Conservation (phyloP, 148 eudicot species). For the Drosera capensis region DNA sequence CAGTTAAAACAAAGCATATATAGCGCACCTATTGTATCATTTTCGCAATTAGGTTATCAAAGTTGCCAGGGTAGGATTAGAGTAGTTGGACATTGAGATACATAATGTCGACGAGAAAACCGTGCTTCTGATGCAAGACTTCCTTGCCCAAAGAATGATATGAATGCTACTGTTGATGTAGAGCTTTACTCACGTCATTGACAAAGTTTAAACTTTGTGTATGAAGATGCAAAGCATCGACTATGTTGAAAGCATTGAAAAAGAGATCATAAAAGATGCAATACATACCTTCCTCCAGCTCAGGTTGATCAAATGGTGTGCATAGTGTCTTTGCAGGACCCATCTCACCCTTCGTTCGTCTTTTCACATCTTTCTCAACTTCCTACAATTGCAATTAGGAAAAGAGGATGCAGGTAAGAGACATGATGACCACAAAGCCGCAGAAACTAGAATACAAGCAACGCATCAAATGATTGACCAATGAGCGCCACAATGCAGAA, state of each 20-base stretch:
- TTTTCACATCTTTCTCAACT: slow-evolving; percentile 86
- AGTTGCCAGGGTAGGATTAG: background rate
- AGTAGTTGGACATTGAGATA: background rate
- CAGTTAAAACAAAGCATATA: too few species aligned
- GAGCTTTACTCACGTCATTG: background rate
- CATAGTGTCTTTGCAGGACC: slow-evolving; percentile 94
- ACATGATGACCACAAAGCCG: background rate
- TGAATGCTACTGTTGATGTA: background rate
- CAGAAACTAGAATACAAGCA: background rate
- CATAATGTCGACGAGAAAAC: background rate
- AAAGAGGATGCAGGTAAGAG: background rate
- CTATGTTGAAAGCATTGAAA: too few species aligned
- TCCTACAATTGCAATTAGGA: slow-evolving; percentile 27
- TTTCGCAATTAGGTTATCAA: background rate
- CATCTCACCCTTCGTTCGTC: slow-evolving; percentile 83
- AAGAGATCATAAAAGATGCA: too few species aligned
- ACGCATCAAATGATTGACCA: too few species aligned
- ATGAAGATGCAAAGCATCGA: background rate
- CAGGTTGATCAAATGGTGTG: slow-evolving; percentile 91
- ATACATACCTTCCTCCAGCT: slow-evolving; percentile 74
- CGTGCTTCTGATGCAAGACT: background rate
- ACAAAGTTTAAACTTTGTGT: background rate
- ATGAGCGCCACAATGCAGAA: too few species aligned
- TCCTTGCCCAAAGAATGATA: background rate
- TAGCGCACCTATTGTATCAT: too few species aligned